Evolutionary conservation across 106 monocot genomes (phyloP).

Genomic region (Agapanthus africanus): DNA sequence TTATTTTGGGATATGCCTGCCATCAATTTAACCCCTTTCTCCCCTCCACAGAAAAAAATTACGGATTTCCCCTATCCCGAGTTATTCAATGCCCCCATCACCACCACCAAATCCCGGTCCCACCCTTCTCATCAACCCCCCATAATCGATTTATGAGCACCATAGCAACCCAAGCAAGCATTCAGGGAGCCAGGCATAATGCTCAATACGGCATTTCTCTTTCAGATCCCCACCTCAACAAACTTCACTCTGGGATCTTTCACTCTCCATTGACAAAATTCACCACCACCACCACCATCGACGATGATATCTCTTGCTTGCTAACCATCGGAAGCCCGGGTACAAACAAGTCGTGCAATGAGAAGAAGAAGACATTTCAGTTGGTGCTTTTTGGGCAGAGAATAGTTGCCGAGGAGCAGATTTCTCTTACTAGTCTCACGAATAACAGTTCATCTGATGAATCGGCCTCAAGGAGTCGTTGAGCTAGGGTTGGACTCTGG

Average conservation of each 20-base stretch:
- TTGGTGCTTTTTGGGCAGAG: constrained; percentile 8
- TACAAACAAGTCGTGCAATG: neutral
- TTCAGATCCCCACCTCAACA: constrained; percentile 7
- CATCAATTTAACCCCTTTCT: constrained; percentile 35
- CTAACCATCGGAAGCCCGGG: constrained; percentile 27
- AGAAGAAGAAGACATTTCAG: neutral
- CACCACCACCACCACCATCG: constrained; percentile 9
- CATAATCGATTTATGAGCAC: too few species aligned
- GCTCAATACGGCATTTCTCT: constrained; percentile 6
- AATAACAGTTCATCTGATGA: constrained; percentile 22
- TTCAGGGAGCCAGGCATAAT: constrained; percentile 32
- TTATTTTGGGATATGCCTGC: constrained; percentile 36
- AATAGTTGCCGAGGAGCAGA: constrained; percentile 17
- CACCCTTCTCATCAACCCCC: neutral
- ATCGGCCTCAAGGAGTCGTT: constrained; percentile 12
- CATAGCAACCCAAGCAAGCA: constrained; percentile 29
- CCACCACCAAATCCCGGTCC: constrained; percentile 8
- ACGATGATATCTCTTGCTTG: constrained; percentile 30
- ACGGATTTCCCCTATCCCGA: constrained; percentile 23
- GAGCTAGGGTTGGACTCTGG: constrained; percentile 55
- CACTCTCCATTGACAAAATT: constrained; percentile 1
- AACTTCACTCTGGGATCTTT: constrained; percentile 7
- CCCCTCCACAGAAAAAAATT: too few species aligned
- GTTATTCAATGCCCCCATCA: constrained; percentile 18
- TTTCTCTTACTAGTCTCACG: constrained; percentile 42